Evolutionary conservation across 1,139 yeast genomes (phyloP).

Genomic region (Nakaseomyces kungkrabaensis): DNA sequence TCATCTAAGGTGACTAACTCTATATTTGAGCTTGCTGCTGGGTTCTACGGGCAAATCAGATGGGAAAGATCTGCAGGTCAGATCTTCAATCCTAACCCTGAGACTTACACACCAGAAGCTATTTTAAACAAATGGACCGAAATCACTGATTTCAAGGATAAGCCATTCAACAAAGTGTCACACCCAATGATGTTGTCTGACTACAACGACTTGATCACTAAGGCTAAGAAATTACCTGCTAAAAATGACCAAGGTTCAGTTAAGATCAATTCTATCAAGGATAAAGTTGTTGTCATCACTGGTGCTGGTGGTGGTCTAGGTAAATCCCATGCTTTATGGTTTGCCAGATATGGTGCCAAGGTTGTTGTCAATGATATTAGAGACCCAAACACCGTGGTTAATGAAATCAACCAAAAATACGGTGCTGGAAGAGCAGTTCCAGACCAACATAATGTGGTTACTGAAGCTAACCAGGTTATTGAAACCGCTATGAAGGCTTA

Average conservation of each 20-base stretch:
- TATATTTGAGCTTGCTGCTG: conserved; percentile 89
- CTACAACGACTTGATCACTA: conserved; percentile 44
- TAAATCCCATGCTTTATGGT: conserved; percentile 73
- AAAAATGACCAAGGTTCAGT: conserved; percentile 41
- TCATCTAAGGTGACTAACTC: conserved; percentile 51
- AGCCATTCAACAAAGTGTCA: conserved; percentile 47
- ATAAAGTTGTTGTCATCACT: conserved; percentile 81
- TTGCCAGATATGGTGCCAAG: conserved; percentile 89
- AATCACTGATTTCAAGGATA: conserved; percentile 50
- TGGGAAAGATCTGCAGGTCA: conserved; percentile 94
- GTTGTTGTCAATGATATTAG: conserved; percentile 89
- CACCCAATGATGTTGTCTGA: conserved; percentile 60
- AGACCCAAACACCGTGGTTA: conserved; percentile 64
- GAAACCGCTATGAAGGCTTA: conserved; percentile 67
- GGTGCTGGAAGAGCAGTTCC: conserved; percentile 81
- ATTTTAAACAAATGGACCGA: conserved; percentile 61
- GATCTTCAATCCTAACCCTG: conserved; percentile 63
- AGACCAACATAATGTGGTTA: conserved; percentile 72
- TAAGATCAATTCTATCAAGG: conserved; percentile 52
- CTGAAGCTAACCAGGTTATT: conserved; percentile 66
- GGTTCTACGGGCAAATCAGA: conserved; percentile 81
- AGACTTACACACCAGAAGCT: conserved; percentile 73
- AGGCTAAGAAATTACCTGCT: conserved; percentile 43
- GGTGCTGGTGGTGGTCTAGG: conserved; percentile 98
- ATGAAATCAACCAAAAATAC: conserved; percentile 48